These are phyloP conservation scores for Neurospora cerealis DNA, from an alignment of 495 filamentous ascomycete genomes.

Conservation along the genomic window DNA sequence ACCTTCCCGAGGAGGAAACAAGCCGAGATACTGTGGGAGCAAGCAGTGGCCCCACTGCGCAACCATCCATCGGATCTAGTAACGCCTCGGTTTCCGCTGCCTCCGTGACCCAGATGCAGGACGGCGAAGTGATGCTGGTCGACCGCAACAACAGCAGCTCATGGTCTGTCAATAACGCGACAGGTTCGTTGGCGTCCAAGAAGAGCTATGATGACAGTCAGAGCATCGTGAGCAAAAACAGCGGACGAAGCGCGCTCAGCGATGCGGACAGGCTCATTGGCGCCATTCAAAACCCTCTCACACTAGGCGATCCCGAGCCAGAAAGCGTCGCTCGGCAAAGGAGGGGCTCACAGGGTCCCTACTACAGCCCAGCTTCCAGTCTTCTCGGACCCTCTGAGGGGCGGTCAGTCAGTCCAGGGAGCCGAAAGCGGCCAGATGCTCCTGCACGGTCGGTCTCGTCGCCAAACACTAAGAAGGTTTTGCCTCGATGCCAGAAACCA, in stretches of 20 bases:
- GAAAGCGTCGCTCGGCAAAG: conserved; percentile 10
- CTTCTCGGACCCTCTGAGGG: conserved; percentile 13
- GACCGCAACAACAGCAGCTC: conserved; percentile 26
- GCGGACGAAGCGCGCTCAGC: conserved; percentile 48
- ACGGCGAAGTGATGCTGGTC: conserved; percentile 50
- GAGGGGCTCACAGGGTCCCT: conserved; percentile 2
- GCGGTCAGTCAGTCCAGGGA: conserved; percentile 12
- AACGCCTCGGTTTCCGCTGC: conserved; percentile 20
- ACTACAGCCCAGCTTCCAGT: conserved; percentile 5
- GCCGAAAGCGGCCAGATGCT: conserved; percentile 3
- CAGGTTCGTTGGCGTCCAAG: conserved; percentile 3
- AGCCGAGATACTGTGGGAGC: conserved; percentile 8
- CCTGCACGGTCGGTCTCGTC: conserved; percentile 8
- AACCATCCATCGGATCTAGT: background rate
- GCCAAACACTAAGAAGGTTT: background rate
- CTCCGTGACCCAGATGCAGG: conserved; percentile 8
- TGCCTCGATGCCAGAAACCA: background rate
- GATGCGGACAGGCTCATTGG: conserved; percentile 69
- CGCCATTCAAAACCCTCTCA: conserved; percentile 55
- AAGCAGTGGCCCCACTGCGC: conserved; percentile 5
- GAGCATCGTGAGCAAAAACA: conserved; percentile 42
- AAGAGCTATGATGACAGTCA: conserved; percentile 31
- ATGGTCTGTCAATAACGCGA: conserved; percentile 6
- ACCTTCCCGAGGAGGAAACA: conserved; percentile 42
- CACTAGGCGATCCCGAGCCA: conserved; percentile 30